phyloP scores from a whole-genome alignment of 2,329 filamentous ascomycete genomes.

The Fusarium mexicanum region DNA sequence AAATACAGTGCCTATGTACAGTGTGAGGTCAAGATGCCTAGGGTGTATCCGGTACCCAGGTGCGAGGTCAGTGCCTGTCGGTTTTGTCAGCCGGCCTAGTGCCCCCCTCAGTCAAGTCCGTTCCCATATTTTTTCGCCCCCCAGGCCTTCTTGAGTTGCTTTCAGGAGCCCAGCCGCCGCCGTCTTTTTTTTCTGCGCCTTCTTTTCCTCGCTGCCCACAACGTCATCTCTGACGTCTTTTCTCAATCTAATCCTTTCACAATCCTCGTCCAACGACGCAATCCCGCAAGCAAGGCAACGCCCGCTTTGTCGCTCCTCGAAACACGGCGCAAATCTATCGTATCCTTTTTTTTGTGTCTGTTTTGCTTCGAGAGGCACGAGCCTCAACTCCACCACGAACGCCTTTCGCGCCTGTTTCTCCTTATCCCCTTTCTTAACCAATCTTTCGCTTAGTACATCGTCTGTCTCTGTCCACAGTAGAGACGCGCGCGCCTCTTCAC shows the following conservation, averaged over 20 bases:
- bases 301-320: slow-evolving; percentile 39
- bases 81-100: slow-evolving; percentile 36
- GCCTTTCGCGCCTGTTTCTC: slow-evolving; percentile 20
- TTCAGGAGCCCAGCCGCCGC: slow-evolving; percentile 46
- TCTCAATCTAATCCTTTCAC: slow-evolving; percentile 51
- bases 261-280: slow-evolving; percentile 47
- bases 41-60: neutral
- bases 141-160: slow-evolving; percentile 32
- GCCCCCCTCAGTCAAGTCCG: slow-evolving; percentile 18
- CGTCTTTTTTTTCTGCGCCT: slow-evolving; percentile 49
- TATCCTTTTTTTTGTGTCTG: neutral
- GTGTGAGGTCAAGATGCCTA: neutral
- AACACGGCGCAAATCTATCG: slow-evolving; percentile 35
- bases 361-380: slow-evolving; percentile 33
- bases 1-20: slow-evolving; percentile 36
- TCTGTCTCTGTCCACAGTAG: slow-evolving; percentile 8
- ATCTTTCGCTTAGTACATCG: slow-evolving; percentile 25
- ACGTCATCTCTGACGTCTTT: slow-evolving; percentile 62
- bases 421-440: slow-evolving; percentile 22
- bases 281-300: slow-evolving; percentile 44
- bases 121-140: slow-evolving; percentile 33
- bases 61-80: slow-evolving; percentile 3
- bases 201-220: slow-evolving; percentile 51
- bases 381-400: slow-evolving; percentile 39
- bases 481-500: slow-evolving; percentile 22